Percentiles rank a stretch among this genome's conserved stretches.
These are phyloP conservation scores for Alternaria sp. DNA, from an alignment of 2,329 filamentous ascomycete genomes.

Conservation along the genomic window DNA sequence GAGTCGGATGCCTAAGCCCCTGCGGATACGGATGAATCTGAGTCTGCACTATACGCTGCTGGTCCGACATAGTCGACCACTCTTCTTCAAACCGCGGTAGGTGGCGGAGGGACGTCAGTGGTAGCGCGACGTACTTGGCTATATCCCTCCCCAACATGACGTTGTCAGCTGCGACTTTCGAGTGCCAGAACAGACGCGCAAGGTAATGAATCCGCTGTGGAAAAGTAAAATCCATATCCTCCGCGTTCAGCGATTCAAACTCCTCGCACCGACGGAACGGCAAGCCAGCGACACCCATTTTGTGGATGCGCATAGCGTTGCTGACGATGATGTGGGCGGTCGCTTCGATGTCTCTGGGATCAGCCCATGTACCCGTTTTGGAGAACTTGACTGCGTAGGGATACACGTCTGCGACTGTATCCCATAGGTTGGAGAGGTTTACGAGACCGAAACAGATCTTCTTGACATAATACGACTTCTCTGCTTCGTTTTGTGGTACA, in stretches of 20 bases:
- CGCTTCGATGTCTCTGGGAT: not conserved
- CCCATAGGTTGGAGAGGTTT: not conserved
- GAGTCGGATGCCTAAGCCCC: not conserved
- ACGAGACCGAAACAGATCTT: not conserved
- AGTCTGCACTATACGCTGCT: not conserved
- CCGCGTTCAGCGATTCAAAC: not conserved
- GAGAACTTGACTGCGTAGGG: not conserved
- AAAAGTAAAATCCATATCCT: slow-evolving; percentile 4
- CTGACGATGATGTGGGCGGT: not conserved
- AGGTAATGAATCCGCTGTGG: slow-evolving; percentile 6
- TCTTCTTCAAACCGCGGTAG: not conserved
- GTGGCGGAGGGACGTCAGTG: not conserved
- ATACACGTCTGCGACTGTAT: not conserved
- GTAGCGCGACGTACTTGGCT: not conserved
- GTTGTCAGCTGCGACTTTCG: not conserved
- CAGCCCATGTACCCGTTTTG: not conserved
- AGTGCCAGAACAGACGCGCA: not conserved
- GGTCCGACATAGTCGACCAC: not conserved
- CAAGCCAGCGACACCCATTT: not conserved
- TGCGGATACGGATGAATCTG: not conserved
- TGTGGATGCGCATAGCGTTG: not conserved
- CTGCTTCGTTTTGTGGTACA: not conserved
- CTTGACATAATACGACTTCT: not conserved
- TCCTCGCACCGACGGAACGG: not conserved
- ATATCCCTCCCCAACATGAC: slow-evolving; percentile 1